Evolutionary conservation across 345 rosid genomes (phyloP).

Genomic region (Salix brachista): DNA sequence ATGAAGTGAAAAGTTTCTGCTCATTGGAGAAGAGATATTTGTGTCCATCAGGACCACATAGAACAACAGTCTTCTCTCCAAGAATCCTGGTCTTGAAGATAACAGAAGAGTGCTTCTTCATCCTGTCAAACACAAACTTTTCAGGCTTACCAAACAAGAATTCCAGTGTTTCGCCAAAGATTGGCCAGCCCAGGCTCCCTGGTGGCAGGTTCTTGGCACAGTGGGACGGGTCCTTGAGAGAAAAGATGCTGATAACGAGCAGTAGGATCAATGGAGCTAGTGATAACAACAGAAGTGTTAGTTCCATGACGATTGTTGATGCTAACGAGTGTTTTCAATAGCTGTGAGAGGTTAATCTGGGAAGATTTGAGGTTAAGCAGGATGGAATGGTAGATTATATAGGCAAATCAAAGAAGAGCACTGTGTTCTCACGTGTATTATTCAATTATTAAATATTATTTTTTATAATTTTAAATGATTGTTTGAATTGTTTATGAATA

Average conservation of each 20-base stretch:
- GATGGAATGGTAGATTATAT: not conserved
- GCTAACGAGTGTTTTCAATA: not conserved
- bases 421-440: too few species aligned
- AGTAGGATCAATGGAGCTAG: not conserved
- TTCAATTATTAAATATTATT: too few species aligned
- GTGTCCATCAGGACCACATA: constrained; percentile 56
- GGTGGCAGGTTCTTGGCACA: constrained; percentile 42
- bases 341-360: not conserved
- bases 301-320: not conserved
- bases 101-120: constrained; percentile 39
- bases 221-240: not conserved
- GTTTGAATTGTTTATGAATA: too few species aligned
- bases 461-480: too few species aligned
- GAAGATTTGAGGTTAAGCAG: not conserved
- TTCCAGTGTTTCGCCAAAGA: constrained; percentile 42
- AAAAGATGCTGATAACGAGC: not conserved
- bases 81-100: constrained; percentile 55
- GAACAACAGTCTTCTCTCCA: constrained; percentile 47
- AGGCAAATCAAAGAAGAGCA: not conserved
- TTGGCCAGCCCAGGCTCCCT: constrained; percentile 60
- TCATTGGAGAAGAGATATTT: constrained; percentile 57
- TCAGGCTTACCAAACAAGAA: constrained; percentile 52
- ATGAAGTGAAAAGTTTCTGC: constrained; percentile 47
- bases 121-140: constrained; percentile 42
- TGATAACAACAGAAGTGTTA: not conserved